Percentiles rank a stretch among this genome's conserved stretches.
Conservation (phyloP, 257 asterid species). For the Solanum piurae region DNA sequence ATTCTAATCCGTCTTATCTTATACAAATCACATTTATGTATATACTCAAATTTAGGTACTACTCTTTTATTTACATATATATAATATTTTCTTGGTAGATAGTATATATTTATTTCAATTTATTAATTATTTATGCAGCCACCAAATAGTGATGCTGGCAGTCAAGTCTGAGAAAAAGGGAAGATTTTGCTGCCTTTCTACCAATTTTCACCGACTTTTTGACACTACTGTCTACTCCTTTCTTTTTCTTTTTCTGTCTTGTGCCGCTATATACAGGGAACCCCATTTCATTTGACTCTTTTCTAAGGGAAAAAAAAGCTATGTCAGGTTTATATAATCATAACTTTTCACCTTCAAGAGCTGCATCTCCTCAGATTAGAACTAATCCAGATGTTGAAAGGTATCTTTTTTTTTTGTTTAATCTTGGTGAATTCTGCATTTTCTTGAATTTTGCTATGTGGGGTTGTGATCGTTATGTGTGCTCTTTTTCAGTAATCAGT, state of each 20-base stretch:
- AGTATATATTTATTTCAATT: background rate
- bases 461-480: background rate
- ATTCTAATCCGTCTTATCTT: background rate
- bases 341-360: constrained; percentile 83
- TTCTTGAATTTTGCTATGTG: background rate
- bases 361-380: constrained; percentile 82
- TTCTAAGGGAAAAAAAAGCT: background rate
- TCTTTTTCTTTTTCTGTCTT: background rate
- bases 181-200: constrained; percentile 7
- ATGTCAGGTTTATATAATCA: constrained; percentile 68
- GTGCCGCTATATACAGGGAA: background rate
- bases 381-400: constrained; percentile 55
- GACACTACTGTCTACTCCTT: background rate
- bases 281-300: background rate
- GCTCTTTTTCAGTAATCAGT: constrained; percentile 48
- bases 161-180: background rate
- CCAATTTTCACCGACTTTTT: constrained; percentile 5
- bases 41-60: background rate
- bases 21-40: background rate
- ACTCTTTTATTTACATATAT: background rate
- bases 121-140: background rate
- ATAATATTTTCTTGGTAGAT: background rate
- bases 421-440: background rate
- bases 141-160: background rate
- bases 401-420: constrained; percentile 10